Conservation (phyloP, 2,329 filamentous ascomycete genomes). For the Aspergillus amoenus region DNA sequence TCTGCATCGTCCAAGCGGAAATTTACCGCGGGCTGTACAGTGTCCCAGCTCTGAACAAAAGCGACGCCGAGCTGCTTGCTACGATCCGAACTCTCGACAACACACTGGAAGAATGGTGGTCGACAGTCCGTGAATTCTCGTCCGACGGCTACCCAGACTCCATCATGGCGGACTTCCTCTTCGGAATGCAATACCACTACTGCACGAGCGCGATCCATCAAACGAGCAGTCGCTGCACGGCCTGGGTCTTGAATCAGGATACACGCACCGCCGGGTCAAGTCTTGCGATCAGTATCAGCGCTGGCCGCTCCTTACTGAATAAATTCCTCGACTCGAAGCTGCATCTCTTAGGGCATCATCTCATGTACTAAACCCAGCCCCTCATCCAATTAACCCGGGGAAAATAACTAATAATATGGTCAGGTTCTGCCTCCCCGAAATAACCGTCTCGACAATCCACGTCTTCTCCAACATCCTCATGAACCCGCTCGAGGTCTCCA, state of each 20-base stretch:
- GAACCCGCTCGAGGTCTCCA: constrained; percentile 1
- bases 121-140: too few relatives aligned
- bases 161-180: background rate
- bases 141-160: too few relatives aligned
- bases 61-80: constrained; percentile 7
- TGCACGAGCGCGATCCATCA: constrained; percentile 16
- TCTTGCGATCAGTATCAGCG: constrained; percentile 9
- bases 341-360: background rate
- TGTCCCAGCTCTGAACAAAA: background rate
- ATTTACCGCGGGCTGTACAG: constrained; percentile 10
- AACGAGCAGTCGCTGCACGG: constrained; percentile 11
- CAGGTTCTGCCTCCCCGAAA: constrained; percentile 12
- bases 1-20: constrained; percentile 8
- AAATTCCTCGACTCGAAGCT: background rate
- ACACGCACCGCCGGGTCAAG: constrained; percentile 8
- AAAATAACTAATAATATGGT: background rate
- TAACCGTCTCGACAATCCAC: constrained; percentile 6
- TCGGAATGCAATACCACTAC: constrained; percentile 15
- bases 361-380: background rate
- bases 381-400: too few relatives aligned
- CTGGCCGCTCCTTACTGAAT: constrained; percentile 11
- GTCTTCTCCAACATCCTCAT: constrained; percentile 15
- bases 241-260: constrained; percentile 12
- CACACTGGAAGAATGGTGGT: constrained; percentile 9
- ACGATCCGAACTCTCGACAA: constrained; percentile 12